phyloP scores from a whole-genome alignment of 2,329 filamentous ascomycete genomes.

The Neonectria faginata region DNA sequence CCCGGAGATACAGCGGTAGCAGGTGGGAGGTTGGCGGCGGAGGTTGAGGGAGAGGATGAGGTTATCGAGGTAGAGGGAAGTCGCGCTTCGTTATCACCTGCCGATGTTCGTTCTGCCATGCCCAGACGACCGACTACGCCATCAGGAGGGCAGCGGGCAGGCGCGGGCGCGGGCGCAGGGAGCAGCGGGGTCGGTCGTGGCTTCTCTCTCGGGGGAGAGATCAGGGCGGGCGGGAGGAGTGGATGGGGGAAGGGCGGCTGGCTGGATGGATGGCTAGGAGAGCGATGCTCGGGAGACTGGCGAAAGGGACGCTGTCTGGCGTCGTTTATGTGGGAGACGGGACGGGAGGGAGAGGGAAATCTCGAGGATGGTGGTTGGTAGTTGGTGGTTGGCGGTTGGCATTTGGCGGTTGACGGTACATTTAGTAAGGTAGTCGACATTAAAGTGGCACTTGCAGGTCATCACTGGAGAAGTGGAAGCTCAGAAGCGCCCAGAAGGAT shows the following conservation, averaged over 20 bases:
- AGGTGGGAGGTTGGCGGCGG: constrained; percentile 29
- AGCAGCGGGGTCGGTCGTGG: constrained; percentile 40
- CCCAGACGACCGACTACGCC: constrained; percentile 66
- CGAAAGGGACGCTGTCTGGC: constrained; percentile 35
- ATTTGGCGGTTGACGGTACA: constrained; percentile 37
- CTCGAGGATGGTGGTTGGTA: constrained; percentile 31
- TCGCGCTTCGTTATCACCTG: constrained; percentile 68
- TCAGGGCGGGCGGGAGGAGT: constrained; percentile 29
- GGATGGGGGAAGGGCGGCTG: constrained; percentile 7
- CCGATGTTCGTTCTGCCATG: constrained; percentile 73
- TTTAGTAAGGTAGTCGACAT: background rate
- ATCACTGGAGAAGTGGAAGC: background rate
- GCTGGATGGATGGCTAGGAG: constrained; percentile 6
- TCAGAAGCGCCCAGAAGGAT: too few relatives aligned
- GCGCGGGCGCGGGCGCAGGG: constrained; percentile 29
- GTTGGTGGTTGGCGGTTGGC: constrained; percentile 35
- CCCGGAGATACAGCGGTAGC: constrained; percentile 37
- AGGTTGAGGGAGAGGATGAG: constrained; percentile 41
- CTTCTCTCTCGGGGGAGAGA: constrained; percentile 38
- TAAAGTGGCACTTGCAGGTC: constrained; percentile 7
- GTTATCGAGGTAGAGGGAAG: constrained; percentile 58
- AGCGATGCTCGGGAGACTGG: constrained; percentile 17
- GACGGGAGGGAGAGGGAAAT: constrained; percentile 24
- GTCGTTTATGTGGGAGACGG: constrained; percentile 24
- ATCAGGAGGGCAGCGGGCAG: constrained; percentile 61